Evolutionary conservation across 2,329 filamentous ascomycete species (phyloP).

Genomic region (Alternaria sp.): DNA sequence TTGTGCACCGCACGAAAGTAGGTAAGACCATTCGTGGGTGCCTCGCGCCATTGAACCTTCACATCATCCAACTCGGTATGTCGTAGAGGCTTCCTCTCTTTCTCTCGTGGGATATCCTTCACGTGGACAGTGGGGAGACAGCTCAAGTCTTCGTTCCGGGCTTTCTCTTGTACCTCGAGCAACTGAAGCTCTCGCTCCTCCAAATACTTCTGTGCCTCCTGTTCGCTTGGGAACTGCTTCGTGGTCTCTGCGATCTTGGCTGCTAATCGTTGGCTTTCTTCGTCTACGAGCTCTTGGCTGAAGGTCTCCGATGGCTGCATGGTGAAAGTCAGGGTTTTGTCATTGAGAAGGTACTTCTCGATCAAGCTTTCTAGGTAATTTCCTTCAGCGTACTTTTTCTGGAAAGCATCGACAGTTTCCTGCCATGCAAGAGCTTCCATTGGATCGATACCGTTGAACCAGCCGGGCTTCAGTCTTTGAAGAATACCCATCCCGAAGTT

Average conservation of each 20-base stretch:
- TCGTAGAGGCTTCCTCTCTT: slow-evolving; percentile 74
- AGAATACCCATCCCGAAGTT: slow-evolving; percentile 92
- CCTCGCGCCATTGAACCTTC: slow-evolving; percentile 87
- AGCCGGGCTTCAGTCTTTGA: slow-evolving; percentile 85
- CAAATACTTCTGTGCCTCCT: slow-evolving; percentile 75
- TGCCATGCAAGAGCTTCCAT: slow-evolving; percentile 94
- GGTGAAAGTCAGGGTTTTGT: slow-evolving; percentile 87
- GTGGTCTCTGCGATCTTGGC: slow-evolving; percentile 76
- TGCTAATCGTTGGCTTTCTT: slow-evolving; percentile 79
- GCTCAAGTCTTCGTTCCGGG: slow-evolving; percentile 83
- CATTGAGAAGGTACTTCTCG: slow-evolving; percentile 88
- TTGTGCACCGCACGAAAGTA: slow-evolving; percentile 92
- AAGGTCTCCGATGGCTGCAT: slow-evolving; percentile 87
- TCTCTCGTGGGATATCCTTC: slow-evolving; percentile 82
- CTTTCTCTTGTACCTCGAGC: slow-evolving; percentile 81
- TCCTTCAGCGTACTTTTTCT: slow-evolving; percentile 75
- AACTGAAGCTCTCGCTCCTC: slow-evolving; percentile 81
- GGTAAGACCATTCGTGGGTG: slow-evolving; percentile 92
- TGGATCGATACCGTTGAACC: slow-evolving; percentile 95
- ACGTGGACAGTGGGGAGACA: slow-evolving; percentile 89
- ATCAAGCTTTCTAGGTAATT: slow-evolving; percentile 84
- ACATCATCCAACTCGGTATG: slow-evolving; percentile 67
- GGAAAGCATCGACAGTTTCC: slow-evolving; percentile 83
- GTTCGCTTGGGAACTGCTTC: slow-evolving; percentile 72
- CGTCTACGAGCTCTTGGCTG: slow-evolving; percentile 74